Percentiles rank a stretch among this genome's conserved stretches.
These are phyloP conservation scores for Sequoiadendron giganteum DNA, from an alignment of 75 land plant species.

Conservation along the genomic window DNA sequence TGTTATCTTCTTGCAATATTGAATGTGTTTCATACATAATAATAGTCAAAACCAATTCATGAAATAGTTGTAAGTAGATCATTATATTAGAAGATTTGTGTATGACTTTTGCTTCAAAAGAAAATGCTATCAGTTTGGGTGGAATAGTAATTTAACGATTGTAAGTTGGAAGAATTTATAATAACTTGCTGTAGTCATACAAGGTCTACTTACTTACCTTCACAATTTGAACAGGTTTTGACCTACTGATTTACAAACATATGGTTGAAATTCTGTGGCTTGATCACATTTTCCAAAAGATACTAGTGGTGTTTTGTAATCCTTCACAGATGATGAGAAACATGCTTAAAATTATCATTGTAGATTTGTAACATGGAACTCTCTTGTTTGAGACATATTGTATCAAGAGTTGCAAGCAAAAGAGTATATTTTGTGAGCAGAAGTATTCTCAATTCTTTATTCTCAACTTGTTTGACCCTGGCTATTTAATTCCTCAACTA, in stretches of 20 bases:
- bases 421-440: neutral
- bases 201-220: neutral
- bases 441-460: neutral
- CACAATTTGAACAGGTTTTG: neutral
- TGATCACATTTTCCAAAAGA: neutral
- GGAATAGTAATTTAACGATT: neutral
- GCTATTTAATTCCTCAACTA: neutral
- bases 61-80: neutral
- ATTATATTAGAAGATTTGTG: neutral
- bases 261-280: neutral
- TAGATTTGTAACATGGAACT: neutral
- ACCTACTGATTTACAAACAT: neutral
- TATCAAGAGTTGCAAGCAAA: neutral
- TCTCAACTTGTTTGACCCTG: constrained; percentile 2
- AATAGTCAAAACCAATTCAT: neutral
- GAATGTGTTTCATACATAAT: neutral
- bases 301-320: neutral
- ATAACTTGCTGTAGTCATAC: neutral
- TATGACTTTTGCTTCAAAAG: neutral
- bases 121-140: neutral
- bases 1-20: neutral
- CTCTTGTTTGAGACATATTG: neutral
- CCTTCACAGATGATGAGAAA: neutral
- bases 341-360: neutral
- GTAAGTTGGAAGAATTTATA: neutral